phyloP scores from a whole-genome alignment of 2,329 filamentous ascomycete species.

The Venturia pyrina region DNA sequence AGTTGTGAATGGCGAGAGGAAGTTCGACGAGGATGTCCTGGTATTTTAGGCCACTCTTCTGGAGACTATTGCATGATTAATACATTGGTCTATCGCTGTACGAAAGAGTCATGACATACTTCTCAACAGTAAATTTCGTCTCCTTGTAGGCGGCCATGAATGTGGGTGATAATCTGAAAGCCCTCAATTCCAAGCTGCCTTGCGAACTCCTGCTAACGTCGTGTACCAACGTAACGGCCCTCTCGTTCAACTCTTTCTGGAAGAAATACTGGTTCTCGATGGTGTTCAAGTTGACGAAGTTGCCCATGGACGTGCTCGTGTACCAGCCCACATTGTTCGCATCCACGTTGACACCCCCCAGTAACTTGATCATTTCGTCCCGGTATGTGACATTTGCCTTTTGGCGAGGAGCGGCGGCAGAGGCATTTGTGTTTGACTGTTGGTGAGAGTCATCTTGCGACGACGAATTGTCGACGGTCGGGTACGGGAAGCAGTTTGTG shows the following conservation, averaged over 20 bases:
- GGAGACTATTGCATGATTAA: conserved; percentile 49
- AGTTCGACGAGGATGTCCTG: conserved; percentile 89
- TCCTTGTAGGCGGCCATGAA: conserved; percentile 95
- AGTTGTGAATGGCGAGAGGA: conserved; percentile 87
- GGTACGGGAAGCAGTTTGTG: conserved; percentile 94
- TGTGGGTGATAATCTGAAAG: conserved; percentile 75
- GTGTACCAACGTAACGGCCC: conserved; percentile 81
- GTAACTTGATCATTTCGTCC: conserved; percentile 91
- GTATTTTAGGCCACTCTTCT: conserved; percentile 89
- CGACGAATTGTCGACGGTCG: conserved; percentile 56
- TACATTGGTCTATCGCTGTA: conserved; percentile 16
- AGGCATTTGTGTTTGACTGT: conserved; percentile 54
- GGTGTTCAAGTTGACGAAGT: conserved; percentile 89
- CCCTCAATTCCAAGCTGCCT: conserved; percentile 78
- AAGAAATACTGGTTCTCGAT: conserved; percentile 98
- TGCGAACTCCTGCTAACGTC: conserved; percentile 93
- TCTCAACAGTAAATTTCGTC: conserved; percentile 93
- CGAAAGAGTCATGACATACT: conserved; percentile 43
- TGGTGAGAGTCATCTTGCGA: conserved; percentile 54
- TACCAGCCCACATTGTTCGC: conserved; percentile 98
- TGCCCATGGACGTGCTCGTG: conserved; percentile 96
- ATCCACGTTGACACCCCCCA: conserved; percentile 96
- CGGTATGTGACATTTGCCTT: conserved; percentile 86
- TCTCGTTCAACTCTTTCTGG: conserved; percentile 80
- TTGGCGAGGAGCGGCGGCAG: conserved; percentile 80